Evolutionary conservation across 2,329 filamentous ascomycete genomes (phyloP), one percentile per base, ranked within the genome.

Genomic region (Clathrospora elynae): DNA sequence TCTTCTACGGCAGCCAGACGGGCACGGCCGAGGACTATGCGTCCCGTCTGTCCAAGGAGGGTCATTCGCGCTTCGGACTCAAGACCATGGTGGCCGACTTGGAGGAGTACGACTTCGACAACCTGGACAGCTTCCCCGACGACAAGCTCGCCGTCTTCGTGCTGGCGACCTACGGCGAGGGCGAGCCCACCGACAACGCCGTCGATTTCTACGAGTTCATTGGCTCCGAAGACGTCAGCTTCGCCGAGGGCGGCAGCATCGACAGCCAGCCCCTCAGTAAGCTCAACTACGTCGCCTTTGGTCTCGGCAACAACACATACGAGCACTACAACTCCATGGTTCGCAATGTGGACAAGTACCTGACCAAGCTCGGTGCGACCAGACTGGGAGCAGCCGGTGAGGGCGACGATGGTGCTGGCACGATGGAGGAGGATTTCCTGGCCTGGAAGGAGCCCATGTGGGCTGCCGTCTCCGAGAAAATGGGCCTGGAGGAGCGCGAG

Each of bases 371-470:
- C 13, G 93, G 93, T 49, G 93, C 88, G 9, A 80, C 84, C 65
- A 82, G 90, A 57, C 89, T 99, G 57, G 91, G 93, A 31, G 78
- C 85, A 44, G 90, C 91, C 42, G 93, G 95, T 60, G 92, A 97
- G 76, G 93, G 93, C 64, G 93, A 99, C 63, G 93, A 99, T 69
- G 93, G 95, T 53, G 91, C 93, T 55, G 93, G 95, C 49, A 99
- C 93, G 43, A 99, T 99, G 95, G 93, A 99, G 75, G 95, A 99
- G 75, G 95, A 99, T 66, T 99, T 97, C 72, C 76, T 99, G 62
- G 89, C 92, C 55, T 99, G 93, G 93, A 99, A 99, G 76, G 93
- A 99, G 64, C 91, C 91, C 50, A 99, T 99, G 93, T 99, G 95
- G 93, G 78, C 81, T 61, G 88, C 87, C 47, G 78, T 99, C 38